Evolutionary conservation across 75 land plant species (phyloP), one percentile per base, ranked within the genome.

Genomic region (Chamaecyparis obtusa): DNA sequence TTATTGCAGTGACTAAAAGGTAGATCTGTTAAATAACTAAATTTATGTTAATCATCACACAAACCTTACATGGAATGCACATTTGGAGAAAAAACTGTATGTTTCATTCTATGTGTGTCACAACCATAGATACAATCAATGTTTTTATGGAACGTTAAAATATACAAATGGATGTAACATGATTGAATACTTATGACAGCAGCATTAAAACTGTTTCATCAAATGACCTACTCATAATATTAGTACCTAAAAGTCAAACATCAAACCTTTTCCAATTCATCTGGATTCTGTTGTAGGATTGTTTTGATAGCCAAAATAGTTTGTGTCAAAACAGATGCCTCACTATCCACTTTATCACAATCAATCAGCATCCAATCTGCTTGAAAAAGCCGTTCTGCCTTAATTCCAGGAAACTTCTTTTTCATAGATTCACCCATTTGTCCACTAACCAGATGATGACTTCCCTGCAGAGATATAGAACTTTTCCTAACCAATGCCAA

Each of bases 291-390:
- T 88, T 91, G 92, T 64, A 96, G 91, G 46, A 98, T 95, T 32
- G 91, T 80, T 89, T 95, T 91, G 16, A 98, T 91, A 15, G 99
- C 96, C 86, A 94, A 88, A 14, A 96, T 90, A 67, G 99, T 99
- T 90, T 98, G 99, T 84, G 92, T 87, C 86, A 98, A 88, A 77
- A 98, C 94, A 88, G 37, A 86, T 44, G 87, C 95, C 89, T 95
- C 96, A 83, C 88, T 90, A 64, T 89, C 89, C 32, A 1, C 37
- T 83, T 83, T 83, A 5, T 83, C 55, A 36, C 24, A 64, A 49
- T 32, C 32, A 7, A 8, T 55, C 33, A 84, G 39, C 64, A 84
- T 54, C 41, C 41, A 36, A 51, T 55, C 64, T 55, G 85, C 41
- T 54, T 24, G 85, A 24, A 84, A 84, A 54, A 35, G 7, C 11